These are phyloP conservation scores for Scenedesmus sp. DNA, from an alignment of 163 green algal genomes.

Conservation along the genomic window DNA sequence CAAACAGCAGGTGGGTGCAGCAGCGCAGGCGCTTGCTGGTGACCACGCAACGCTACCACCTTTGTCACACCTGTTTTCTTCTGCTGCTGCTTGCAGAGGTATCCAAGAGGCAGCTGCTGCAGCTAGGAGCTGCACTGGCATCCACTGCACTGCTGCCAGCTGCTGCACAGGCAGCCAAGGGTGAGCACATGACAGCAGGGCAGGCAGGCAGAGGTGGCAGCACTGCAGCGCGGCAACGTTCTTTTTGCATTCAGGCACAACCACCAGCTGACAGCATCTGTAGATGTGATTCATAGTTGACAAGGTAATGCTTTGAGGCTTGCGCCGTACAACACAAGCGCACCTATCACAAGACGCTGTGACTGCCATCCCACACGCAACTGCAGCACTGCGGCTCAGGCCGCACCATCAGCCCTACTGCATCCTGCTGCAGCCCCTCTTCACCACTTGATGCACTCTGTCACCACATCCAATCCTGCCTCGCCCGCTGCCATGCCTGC, in stretches of 20 bases:
- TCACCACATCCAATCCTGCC: not conserved
- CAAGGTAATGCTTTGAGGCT: not conserved
- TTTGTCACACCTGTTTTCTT: not conserved
- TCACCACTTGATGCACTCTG: not conserved
- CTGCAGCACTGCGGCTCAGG: not conserved
- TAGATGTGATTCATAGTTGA: too few relatives aligned
- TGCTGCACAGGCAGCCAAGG: conserved; percentile 44
- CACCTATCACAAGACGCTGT: not conserved
- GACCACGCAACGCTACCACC: not conserved
- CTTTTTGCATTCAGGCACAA: not conserved
- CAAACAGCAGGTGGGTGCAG: conserved; percentile 33
- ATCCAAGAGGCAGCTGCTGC: conserved; percentile 41
- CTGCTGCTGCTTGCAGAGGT: conserved; percentile 9
- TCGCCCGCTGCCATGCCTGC: not conserved
- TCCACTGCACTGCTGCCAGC: conserved; percentile 32
- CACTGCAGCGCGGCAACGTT: not conserved
- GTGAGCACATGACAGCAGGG: not conserved
- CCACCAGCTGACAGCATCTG: not conserved
- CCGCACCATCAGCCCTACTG: not conserved
- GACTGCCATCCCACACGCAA: not conserved
- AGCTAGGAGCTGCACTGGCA: conserved; percentile 25
- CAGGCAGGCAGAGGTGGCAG: not conserved
- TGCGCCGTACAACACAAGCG: not conserved
- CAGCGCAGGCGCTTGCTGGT: not conserved
- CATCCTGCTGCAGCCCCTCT: not conserved